Evolutionary conservation across 2,329 filamentous ascomycete species (phyloP), one percentile per base, ranked within the genome.

Genomic region (Rhinocladiella mackenziei): DNA sequence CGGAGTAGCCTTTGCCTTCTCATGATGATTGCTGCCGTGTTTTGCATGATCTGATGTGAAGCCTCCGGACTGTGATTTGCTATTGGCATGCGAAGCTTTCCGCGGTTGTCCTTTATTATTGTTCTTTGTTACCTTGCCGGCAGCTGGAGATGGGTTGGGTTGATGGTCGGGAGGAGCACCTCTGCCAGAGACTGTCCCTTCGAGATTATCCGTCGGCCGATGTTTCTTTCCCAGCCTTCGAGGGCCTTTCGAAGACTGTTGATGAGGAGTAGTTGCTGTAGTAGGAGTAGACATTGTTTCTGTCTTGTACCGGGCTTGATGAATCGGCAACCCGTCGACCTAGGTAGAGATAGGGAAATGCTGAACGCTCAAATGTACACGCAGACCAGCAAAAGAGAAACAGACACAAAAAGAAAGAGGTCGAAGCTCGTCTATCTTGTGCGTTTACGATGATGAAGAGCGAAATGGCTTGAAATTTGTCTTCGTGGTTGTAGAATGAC

Each of bases 221-320:
- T 61, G 60, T 11, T 67, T 68, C 38, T 73, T 68, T 8, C 69
- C 66, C 9, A 69, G 69, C 15, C 74, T 78, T 35, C 67, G 67
- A 15, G 68, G 67, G 42, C 54, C 57, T 51, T 60, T 60, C 22
- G 62, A 58, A 42, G 61, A 56, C 37, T 58, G 54, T 47, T 26
- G 66, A 64, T 33, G 60, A 57, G 56, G 65, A 63, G 43, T 61
- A 57, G 34, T 23, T 26, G 34, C 15, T 29, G 31, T 29, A 35
- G 68, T 62, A 59, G 71, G 70, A 35, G 68, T 62, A 59, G 71
- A 70, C 72, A 75, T 75, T 51, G 51, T 56, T 58, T 62, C n/a
- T 56, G 32, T 51, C 41, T 61, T 61, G 57, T 65, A 22, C 34
- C 32, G 50, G 55, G 66, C 66, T 72, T 70, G 67, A 70, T 66